Base-by-base conservation (phyloP, 1,284 basidiomycete species). In the Thecaphora frezii region DNA sequence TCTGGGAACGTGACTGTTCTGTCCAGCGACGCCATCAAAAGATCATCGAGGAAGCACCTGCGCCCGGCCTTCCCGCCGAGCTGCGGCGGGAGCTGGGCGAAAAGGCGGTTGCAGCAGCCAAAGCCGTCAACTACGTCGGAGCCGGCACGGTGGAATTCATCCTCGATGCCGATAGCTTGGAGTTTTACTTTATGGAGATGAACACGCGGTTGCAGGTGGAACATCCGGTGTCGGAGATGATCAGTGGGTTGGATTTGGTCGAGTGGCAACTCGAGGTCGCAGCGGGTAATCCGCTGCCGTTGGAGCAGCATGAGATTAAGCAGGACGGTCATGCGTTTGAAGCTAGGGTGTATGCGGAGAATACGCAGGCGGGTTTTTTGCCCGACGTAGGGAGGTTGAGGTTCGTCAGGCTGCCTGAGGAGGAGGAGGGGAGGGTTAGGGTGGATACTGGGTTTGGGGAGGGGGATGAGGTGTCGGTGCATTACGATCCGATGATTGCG, bases 331-430 rank as follows among this genome's bases (percentile, higher is more conserved):
- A 96, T 71, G 89, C 93, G 0, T 96, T 96, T 69, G 93, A 96
- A 81, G 92, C 91, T 14, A 86, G 93, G n/a, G 93, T 97, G 68
- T 97, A 97, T 77, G 93, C 93, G 7, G 93, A 97, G 80, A 90
- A 93, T 70, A 65, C 73, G 3, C 54, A 62, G 23, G 61, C 61
- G 14, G 57, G 58, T 36, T 97, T 96, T 82, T 84, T 96, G 5
- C 93, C 93, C 1, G 93, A 96, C 74, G 91, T 90, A 19, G 93
- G 93, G 1, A 83, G 83, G 8, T 83, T 96, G 3, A 80, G 90
- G 12, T 89, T 93, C 79, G 85, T 93, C 45, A 65, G 80, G 1
- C 69, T 84, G 54, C 80, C 83, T 44, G 66, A 80, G 39, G 41
- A 9, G 0, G 40, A 44, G 0, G 50, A 46, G 10, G n/a, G n/a